Conservation (phyloP, 2,329 filamentous ascomycete species). For the Fusarium buxicola region DNA sequence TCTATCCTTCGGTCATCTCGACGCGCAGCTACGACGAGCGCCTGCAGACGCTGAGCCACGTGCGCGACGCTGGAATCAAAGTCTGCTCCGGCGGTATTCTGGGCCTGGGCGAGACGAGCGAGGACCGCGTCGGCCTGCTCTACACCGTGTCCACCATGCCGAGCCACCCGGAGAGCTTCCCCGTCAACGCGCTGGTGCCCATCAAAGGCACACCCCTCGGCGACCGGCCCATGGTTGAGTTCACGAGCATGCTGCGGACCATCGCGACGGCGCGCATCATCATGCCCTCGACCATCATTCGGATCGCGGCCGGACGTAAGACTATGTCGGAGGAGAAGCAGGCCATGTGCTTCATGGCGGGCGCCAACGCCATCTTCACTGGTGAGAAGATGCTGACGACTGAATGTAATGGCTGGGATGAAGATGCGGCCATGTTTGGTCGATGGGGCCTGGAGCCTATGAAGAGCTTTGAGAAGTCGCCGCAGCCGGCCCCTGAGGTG, state of each 20-base stretch:
- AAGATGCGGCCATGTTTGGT: conserved; percentile 85
- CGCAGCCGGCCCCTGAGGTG: conserved; percentile 40
- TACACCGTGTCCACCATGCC: conserved; percentile 86
- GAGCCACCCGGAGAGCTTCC: conserved; percentile 88
- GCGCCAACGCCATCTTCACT: conserved; percentile 94
- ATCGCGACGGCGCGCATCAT: conserved; percentile 86
- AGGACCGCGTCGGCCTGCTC: conserved; percentile 85
- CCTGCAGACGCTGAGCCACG: conserved; percentile 80
- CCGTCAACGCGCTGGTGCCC: conserved; percentile 89
- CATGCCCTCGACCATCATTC: conserved; percentile 87
- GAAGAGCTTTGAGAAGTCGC: conserved; percentile 62
- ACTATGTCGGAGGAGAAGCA: conserved; percentile 91
- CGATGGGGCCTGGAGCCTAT: conserved; percentile 86
- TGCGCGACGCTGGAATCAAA: conserved; percentile 87
- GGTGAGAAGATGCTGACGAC: conserved; percentile 97
- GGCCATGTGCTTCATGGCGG: conserved; percentile 88
- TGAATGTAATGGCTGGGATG: conserved; percentile 90
- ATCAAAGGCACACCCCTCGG: conserved; percentile 91
- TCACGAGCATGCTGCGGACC: conserved; percentile 82
- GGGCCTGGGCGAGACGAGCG: conserved; percentile 81
- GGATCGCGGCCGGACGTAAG: conserved; percentile 85
- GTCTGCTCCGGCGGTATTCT: conserved; percentile 93
- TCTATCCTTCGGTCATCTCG: conserved; percentile 87
- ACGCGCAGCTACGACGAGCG: conserved; percentile 90
- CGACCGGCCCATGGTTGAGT: conserved; percentile 77